Base-by-base conservation (phyloP, 129 eudicot genomes). In the Oenanthe sinensis region DNA sequence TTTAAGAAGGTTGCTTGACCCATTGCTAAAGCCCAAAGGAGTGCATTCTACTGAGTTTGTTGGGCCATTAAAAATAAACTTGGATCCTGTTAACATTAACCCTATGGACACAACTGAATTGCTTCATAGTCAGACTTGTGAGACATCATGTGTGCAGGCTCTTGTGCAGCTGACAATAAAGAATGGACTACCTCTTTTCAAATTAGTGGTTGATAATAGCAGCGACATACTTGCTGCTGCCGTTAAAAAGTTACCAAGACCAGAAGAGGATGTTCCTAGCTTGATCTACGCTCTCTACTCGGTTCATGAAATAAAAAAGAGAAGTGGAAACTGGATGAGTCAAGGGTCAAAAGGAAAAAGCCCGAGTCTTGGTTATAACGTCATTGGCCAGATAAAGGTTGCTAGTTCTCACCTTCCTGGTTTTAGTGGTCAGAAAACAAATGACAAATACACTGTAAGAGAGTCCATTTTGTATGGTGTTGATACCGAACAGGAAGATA, bases 211-310 rank as follows among this genome's bases (percentile, higher is more conserved):
- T 8, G 90, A 94, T 71, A 83, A 84, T 83, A 90, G 86, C 47
- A 82, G 79, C 62, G 97, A 91, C 75, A 94, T 94, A 83, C 86
- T 91, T 60, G 97, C 91, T 77, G 94, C 93, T 36, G 90, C 92
- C 11, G 91, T 89, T 63, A 90, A 90, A 72, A 87, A 81, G 33
- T 40, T 85, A 65, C 93, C 94, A 11, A 55, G 84, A 26, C 80
- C 87, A 40, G 88, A 83, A 46, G 90, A 90, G 79, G 90, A 76
- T 71, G 97, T 90, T 79, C 46, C 87, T 52, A 85, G 92, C 85
- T 83, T 87, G 91, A 78, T 82, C 74, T 94, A 89, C 65, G 69
- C 92, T 13, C 90, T 94, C 71, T 91, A 91, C 81, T 85, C 97
- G 0, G 97, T 94, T 44, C 97, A 83, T 62, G 96, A 91, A 81